Base-by-base conservation (phyloP, 2,329 filamentous ascomycete genomes). In the Exophiala lecanii-corni region DNA sequence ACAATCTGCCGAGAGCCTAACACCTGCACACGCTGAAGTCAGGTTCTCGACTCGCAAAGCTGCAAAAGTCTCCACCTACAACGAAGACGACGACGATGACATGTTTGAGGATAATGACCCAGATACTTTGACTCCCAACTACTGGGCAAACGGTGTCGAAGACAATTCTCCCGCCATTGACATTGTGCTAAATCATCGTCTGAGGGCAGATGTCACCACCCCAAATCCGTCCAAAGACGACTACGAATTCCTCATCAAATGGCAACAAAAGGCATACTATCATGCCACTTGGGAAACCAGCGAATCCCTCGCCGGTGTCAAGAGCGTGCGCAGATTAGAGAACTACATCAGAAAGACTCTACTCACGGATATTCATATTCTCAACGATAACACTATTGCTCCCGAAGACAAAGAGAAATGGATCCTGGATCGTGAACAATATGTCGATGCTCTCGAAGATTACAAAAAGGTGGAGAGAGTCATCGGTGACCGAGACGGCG, bases 261-360 rank as follows among this genome's bases (percentile, higher is more conserved):
- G 94, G 92, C 87, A 96, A 65, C 87, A 84, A 54, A 87, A 89
- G 65, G 94, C 92, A 9, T 89, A 98, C 62, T 82, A 94, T 56
- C 92, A 98, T 69, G 86, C 94, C 43, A 94, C 89, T 0, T 98
- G 92, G 91, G 89, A 97, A 65, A 82, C 81, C 0, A 82, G 83
- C 46, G 81, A 86, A 42, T 77, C 73, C 15, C 77, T 96, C 19
- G 75, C 79, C 17, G 78, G 81, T n/a, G 84, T 83, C 60, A 86
- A 87, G 50, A 91, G 92, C 48, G 83, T 84, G 54, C 86, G 89
- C 36, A 89, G 89, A 45, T 75, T 98, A 5, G 92, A 97, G 60
- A 98, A 98, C 62, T 98, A 97, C 69, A 89, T 86, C 65, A 82
- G 83, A 57, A 94, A 89, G 62, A 73, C 84, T 30, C 81, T 96